Evolutionary conservation across 805 yeast species (phyloP).

Genomic region (Priceomyces melissophilus): DNA sequence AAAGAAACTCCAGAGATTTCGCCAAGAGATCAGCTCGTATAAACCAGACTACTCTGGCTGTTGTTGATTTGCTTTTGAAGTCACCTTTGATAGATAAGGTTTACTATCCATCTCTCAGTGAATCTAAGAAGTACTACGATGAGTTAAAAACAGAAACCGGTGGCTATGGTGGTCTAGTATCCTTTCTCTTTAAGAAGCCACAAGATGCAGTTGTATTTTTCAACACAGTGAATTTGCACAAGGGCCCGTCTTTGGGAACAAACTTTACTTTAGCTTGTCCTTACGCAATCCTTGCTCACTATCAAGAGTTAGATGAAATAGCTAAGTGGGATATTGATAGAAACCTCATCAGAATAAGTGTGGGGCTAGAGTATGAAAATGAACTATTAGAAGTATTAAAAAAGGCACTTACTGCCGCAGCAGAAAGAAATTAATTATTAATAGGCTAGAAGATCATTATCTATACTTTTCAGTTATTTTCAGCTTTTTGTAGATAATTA

Average conservation of each 20-base stretch:
- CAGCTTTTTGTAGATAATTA: neutral
- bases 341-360: slow-evolving; percentile 72
- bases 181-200: slow-evolving; percentile 64
- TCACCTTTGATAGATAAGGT: slow-evolving; percentile 58
- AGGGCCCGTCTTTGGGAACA: slow-evolving; percentile 91
- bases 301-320: slow-evolving; percentile 73
- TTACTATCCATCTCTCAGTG: slow-evolving; percentile 64
- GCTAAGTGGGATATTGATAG: slow-evolving; percentile 80
- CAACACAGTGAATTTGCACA: slow-evolving; percentile 63
- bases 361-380: slow-evolving; percentile 75
- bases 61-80: slow-evolving; percentile 49
- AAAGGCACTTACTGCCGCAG: slow-evolving; percentile 44
- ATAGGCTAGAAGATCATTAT: neutral
- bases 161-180: slow-evolving; percentile 86
- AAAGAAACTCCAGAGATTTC: slow-evolving; percentile 91
- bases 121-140: slow-evolving; percentile 65
- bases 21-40: slow-evolving; percentile 55
- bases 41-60: slow-evolving; percentile 53
- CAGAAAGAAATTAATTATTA: neutral
- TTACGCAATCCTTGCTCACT: slow-evolving; percentile 83
- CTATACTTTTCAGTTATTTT: neutral
- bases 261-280: slow-evolving; percentile 89
- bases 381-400: slow-evolving; percentile 51
- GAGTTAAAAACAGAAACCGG: slow-evolving; percentile 62
- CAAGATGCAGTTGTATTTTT: slow-evolving; percentile 70